Base-by-base conservation (phyloP, 2,329 filamentous ascomycete genomes). In the Pseudophaeomoniella oleicola region DNA sequence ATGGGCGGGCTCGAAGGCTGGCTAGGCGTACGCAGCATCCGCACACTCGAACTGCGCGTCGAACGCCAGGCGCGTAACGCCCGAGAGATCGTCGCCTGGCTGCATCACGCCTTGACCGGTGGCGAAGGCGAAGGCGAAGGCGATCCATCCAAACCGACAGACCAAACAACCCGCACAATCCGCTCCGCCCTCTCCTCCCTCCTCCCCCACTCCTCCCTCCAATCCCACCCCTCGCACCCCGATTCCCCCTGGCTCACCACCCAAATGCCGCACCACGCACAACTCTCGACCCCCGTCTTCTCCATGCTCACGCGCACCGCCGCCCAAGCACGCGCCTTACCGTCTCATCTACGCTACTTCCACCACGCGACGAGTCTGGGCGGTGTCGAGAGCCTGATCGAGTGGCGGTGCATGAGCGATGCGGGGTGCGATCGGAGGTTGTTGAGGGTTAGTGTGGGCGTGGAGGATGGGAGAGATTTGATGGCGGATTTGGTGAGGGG, bases 401-500 rank as follows among this genome's bases (percentile, higher is more conserved):
- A 98, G 69, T 98, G 90, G 90, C 70, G 90, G 40, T 74, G 81
- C 34, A 90, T 98, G 84, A 79, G 77, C 40, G 90, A 98, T 64
- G 50, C 59, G 3, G 66, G 56, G 1, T 77, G 92, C 29, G 83
- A 92, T 52, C 71, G 67, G 51, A 66, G 72, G 39, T 56, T 96
- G 54, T 51, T 94, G 57, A 65, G 90, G 36, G 62, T 98, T 18
- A 94, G 87, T 55, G 62, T 94, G 19, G 90, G 90, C 0, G 71
- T 94, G 19, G 90, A 98, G 64, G 74, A 71, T 33, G 81, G 81
- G 67, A 81, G 90, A 56, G 90, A 96, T 60, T 54, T 98, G 53
- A 75, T 70, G 55, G 69, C 69, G 27, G 88, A 96, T 63, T 54
- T 96, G 30, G 49, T 77, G 38, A 66, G 69, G 42, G 85, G 71